phyloP scores from a whole-genome alignment of 2,329 filamentous ascomycete genomes.

The Pestalotiopsis fici region DNA sequence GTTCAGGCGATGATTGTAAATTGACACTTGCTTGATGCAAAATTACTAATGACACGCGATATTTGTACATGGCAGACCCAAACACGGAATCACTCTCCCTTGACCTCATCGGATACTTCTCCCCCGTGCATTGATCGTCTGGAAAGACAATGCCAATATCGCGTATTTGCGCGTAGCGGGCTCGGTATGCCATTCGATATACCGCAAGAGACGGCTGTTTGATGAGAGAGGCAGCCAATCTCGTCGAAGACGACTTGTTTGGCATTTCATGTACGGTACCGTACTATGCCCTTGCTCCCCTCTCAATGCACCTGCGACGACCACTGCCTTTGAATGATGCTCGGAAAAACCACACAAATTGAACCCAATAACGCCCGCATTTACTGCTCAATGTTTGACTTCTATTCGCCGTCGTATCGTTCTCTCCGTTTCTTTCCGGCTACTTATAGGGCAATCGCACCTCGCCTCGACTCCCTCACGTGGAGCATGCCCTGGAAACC shows the following conservation, averaged over 20 bases:
- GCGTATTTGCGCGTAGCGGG: too few relatives aligned
- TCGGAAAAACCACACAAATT: neutral
- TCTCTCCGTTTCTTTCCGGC: neutral
- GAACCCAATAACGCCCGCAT: neutral
- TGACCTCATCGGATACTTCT: neutral
- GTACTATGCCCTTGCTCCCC: neutral
- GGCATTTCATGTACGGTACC: neutral
- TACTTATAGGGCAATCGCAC: constrained; percentile 73
- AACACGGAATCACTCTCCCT: neutral
- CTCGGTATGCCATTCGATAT: too few relatives aligned
- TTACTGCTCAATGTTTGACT: neutral
- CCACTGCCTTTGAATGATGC: neutral
- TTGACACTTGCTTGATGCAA: neutral
- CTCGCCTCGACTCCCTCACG: constrained; percentile 77
- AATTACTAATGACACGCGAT: neutral
- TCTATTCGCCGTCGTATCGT: neutral
- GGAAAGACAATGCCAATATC: neutral
- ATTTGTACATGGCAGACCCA: neutral
- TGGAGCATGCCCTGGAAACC: constrained; percentile 87
- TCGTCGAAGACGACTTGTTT: too few relatives aligned
- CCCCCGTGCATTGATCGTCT: neutral
- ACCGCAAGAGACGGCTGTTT: too few relatives aligned
- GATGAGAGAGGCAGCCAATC: too few relatives aligned
- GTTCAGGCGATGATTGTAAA: neutral
- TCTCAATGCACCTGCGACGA: neutral